phyloP scores from a whole-genome alignment of 2,329 filamentous ascomycete species.

The Lizonia empirigonia region DNA sequence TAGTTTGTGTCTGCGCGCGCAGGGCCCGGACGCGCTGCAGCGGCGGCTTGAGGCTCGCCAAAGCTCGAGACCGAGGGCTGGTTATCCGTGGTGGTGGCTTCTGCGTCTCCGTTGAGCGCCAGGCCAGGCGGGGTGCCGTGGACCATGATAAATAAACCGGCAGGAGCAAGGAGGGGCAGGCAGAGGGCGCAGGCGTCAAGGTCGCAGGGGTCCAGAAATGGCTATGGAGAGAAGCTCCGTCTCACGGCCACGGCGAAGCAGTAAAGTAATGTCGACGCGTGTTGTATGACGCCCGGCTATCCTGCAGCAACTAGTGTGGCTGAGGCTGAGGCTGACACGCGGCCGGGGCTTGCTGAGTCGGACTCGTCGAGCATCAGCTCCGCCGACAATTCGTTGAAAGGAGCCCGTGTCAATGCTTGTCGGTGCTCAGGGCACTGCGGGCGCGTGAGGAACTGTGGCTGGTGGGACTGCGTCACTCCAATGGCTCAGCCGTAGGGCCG shows the following conservation, averaged over 20 bases:
- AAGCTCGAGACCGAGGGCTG: slow-evolving; percentile 27
- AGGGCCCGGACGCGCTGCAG: slow-evolving; percentile 25
- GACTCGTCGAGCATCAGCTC: slow-evolving; percentile 15
- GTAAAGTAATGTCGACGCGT: slow-evolving; percentile 32
- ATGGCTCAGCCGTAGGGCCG: slow-evolving; percentile 27
- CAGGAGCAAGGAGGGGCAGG: slow-evolving; percentile 9
- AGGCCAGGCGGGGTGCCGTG: slow-evolving; percentile 28
- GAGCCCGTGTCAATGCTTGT: slow-evolving; percentile 24
- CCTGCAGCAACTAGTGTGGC: slow-evolving; percentile 29
- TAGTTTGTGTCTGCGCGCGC: slow-evolving; percentile 41
- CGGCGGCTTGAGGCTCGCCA: slow-evolving; percentile 19
- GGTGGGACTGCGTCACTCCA: slow-evolving; percentile 25
- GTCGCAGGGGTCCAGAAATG: slow-evolving; percentile 2
- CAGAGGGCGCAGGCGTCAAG: slow-evolving; percentile 5
- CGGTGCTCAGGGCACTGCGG: slow-evolving; percentile 22
- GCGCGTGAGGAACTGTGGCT: slow-evolving; percentile 30
- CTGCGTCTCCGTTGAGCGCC: slow-evolving; percentile 38
- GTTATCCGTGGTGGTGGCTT: slow-evolving; percentile 40
- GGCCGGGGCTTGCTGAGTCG: slow-evolving; percentile 15
- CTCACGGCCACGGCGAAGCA: slow-evolving; percentile 9
- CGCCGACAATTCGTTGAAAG: slow-evolving; percentile 18
- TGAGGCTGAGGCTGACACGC: slow-evolving; percentile 32
- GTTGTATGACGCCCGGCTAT: slow-evolving; percentile 36
- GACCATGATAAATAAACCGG: slow-evolving; percentile 29
- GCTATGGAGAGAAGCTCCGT: slow-evolving; percentile 4